Base-by-base conservation (phyloP, 2,329 filamentous ascomycete species). In the Aspergillus sp. region DNA sequence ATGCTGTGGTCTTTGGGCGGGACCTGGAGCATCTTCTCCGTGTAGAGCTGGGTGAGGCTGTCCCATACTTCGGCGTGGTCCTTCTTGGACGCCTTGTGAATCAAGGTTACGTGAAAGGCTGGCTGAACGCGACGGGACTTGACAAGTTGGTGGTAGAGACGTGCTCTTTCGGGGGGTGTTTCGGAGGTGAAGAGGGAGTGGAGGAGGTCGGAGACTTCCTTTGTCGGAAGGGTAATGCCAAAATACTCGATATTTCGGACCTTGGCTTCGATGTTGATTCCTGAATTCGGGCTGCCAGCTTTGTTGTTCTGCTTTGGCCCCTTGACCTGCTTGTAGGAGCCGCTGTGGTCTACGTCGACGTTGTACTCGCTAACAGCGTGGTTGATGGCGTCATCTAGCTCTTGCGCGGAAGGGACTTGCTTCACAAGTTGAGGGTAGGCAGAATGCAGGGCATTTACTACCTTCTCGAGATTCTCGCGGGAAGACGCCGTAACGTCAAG, bases 91-190 rank as follows among this genome's bases (percentile, higher is more conserved):
- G 89, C 87, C 51, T 89, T 89, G 77, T 99, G 95, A 75, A 97
- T 92, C 45, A 99, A 85, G 0, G 95, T 99, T 61, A 99, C 91
- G 74, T 99, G 95, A 75, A 98, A 99, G 46, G 88, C 84, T n/a
- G 84, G 74, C 76, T 98, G 94, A 6, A 98, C 79, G 58, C 95
- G 91, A 22, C 89, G 85, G 2, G 83, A 85, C 68, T 90, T 84
- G 75, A 90, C 86, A 38, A 99, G 84, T 60, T 91, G 86, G 69
- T 85, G 86, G 80, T 91, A 99, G 72, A 97, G 89, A 23, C 80
- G 82, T n/a, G 86, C 80, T 34, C 80, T 82, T 17, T 85, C 79
- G 4, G 87, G 77, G 0, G 85, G 70, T 6, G 82, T 78, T 6
- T 80, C 78, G 23, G 69, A 60, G 9, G 81, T 79, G 76, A 99